Evolutionary conservation across 2,329 filamentous ascomycete species (phyloP).

Genomic region (Trichoderma arundinaceum): DNA sequence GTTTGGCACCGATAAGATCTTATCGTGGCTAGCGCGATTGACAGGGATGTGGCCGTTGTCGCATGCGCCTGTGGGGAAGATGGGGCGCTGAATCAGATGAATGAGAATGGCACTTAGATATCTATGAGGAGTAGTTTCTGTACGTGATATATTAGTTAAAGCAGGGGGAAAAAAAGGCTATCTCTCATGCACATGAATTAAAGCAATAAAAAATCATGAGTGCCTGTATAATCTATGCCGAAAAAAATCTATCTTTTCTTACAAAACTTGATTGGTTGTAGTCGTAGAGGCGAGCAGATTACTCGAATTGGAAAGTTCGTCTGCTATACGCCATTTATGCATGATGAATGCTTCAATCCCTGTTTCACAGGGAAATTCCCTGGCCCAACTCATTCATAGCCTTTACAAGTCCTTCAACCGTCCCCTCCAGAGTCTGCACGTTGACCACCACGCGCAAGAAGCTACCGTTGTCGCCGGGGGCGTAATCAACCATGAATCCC

Average conservation of each 20-base stretch:
- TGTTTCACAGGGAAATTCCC: conserved; percentile 31
- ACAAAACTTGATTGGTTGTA: neutral
- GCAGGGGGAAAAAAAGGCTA: no score
- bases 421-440: conserved; percentile 58
- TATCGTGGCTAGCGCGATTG: conserved; percentile 19
- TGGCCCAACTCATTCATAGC: conserved; percentile 57
- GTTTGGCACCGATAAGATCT: conserved; percentile 31
- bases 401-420: conserved; percentile 59
- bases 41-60: neutral
- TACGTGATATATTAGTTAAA: no score
- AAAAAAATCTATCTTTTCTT: neutral
- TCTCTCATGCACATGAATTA: neutral
- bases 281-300: neutral
- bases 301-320: neutral
- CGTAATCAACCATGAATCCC: conserved; percentile 67
- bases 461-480: conserved; percentile 60
- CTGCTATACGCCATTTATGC: neutral
- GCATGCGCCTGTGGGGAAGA: conserved; percentile 3
- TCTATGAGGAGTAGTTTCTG: no score
- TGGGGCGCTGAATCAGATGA: neutral
- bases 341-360: no score
- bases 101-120: no score
- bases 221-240: neutral
- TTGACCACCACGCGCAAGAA: conserved; percentile 68
- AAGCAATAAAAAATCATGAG: neutral